phyloP scores from a whole-genome alignment of 164 flowering plant species.

The Nymphaea thermarum region DNA sequence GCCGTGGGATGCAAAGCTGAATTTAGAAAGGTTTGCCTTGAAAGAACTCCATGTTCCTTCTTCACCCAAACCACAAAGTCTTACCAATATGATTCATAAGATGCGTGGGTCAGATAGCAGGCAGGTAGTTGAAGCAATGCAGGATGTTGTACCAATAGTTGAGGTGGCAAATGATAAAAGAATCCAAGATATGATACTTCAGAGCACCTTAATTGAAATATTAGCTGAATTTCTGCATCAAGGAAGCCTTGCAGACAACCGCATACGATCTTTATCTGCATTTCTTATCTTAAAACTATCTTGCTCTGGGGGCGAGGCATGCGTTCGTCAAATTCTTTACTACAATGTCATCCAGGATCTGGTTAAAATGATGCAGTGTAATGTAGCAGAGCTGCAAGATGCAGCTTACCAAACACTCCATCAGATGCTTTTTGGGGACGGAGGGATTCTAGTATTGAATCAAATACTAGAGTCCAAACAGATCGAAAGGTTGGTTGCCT shows the following conservation, averaged over 20 bases:
- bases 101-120: conserved; percentile 16
- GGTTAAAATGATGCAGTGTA: conserved; percentile 35
- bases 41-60: conserved; percentile 12
- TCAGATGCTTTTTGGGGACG: conserved; percentile 30
- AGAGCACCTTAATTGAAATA: conserved; percentile 27
- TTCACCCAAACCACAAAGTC: conserved; percentile 24
- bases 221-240: conserved; percentile 20
- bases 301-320: conserved; percentile 34
- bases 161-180: conserved; percentile 28
- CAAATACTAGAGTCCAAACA: conserved; percentile 19
- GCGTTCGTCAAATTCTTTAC: conserved; percentile 23
- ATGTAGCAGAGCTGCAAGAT: conserved; percentile 25
- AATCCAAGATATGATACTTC: conserved; percentile 24
- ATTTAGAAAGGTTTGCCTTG: conserved; percentile 24
- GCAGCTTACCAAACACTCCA: conserved; percentile 35
- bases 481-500: conserved; percentile 21
- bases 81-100: conserved; percentile 26
- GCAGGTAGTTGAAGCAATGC: conserved; percentile 27
- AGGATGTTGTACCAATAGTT: conserved; percentile 29
- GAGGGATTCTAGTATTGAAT: conserved; percentile 22
- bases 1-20: conserved; percentile 41
- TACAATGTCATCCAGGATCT: conserved; percentile 27
- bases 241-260: conserved; percentile 12
- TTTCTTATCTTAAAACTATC: conserved; percentile 34
- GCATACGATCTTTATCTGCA: conserved; percentile 24